Conservation (phyloP, 2,329 filamentous ascomycete species). For the Cladophialophora carrionii region DNA sequence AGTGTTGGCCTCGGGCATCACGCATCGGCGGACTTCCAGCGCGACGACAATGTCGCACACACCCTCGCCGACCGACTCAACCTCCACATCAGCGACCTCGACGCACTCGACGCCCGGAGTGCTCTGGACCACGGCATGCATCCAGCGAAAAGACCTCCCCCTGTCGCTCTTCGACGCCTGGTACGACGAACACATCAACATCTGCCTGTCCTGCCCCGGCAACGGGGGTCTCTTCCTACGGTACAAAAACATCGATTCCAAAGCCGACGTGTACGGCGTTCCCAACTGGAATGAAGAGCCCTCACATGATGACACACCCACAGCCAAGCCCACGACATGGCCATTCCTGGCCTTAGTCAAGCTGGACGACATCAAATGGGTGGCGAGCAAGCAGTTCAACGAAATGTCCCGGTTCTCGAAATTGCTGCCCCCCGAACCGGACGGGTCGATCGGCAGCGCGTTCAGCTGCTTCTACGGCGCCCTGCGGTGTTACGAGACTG, state of each 20-base stretch:
- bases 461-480: slow-evolving; percentile 24
- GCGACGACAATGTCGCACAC: slow-evolving; percentile 24
- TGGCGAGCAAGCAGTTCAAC: slow-evolving; percentile 26
- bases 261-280: slow-evolving; percentile 1
- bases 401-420: slow-evolving; percentile 24
- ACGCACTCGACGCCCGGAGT: slow-evolving; percentile 35
- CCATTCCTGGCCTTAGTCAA: slow-evolving; percentile 28
- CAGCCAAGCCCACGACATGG: slow-evolving; percentile 11
- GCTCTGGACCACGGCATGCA: slow-evolving; percentile 25
- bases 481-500: slow-evolving; percentile 24
- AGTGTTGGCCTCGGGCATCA: too few relatives aligned
- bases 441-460: slow-evolving; percentile 27
- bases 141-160: slow-evolving; percentile 21
- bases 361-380: slow-evolving; percentile 21
- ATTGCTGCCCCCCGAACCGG: slow-evolving; percentile 18
- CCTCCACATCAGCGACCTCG: slow-evolving; percentile 55
- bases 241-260: slow-evolving; percentile 23
- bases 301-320: not conserved
- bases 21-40: too few relatives aligned
- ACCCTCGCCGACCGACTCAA: slow-evolving; percentile 47
- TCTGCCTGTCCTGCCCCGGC: slow-evolving; percentile 24
- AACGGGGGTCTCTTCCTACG: slow-evolving; percentile 30
- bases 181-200: slow-evolving; percentile 28
- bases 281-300: slow-evolving; percentile 17
- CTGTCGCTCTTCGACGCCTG: slow-evolving; percentile 22